Conservation (phyloP, 495 filamentous ascomycete genomes). For the Penicillium simplicissimum region DNA sequence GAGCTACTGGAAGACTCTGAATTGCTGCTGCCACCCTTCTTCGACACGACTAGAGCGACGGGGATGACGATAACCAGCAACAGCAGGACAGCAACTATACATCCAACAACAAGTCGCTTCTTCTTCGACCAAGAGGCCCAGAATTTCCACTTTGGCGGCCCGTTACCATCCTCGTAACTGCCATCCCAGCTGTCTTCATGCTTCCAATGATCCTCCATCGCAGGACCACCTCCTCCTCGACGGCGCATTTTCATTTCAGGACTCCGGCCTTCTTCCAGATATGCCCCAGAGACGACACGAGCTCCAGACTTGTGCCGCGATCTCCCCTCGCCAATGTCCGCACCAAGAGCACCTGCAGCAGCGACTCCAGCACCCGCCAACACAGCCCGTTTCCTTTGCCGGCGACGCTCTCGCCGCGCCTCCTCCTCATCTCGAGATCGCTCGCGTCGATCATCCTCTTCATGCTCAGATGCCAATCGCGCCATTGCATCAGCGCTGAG, state of each 20-base stretch:
- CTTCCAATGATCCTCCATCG: constrained; percentile 31
- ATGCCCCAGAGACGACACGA: constrained; percentile 65
- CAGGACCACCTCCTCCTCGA: constrained; percentile 39
- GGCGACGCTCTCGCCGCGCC: constrained; percentile 40
- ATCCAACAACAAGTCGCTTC: constrained; percentile 38
- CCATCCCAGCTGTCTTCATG: constrained; percentile 40
- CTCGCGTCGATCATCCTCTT: constrained; percentile 30
- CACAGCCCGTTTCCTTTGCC: constrained; percentile 33
- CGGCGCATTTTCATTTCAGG: constrained; percentile 41
- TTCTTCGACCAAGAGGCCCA: constrained; percentile 36
- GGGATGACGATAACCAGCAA: constrained; percentile 72
- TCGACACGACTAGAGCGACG: constrained; percentile 69
- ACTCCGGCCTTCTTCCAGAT: constrained; percentile 63
- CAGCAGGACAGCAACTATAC: constrained; percentile 50
- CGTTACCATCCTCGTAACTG: constrained; percentile 22
- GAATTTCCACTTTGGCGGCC: constrained; percentile 36
- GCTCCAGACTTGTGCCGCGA: constrained; percentile 50
- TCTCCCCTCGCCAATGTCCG: constrained; percentile 28
- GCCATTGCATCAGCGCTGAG: constrained; percentile 59
- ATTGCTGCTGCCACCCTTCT: constrained; percentile 52
- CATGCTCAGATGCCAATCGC: constrained; percentile 59
- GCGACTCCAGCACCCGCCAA: constrained; percentile 28
- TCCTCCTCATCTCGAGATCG: constrained; percentile 30
- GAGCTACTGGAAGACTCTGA: constrained; percentile 26
- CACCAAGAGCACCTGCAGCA: constrained; percentile 24